phyloP scores from a whole-genome alignment of 2,329 filamentous ascomycete genomes.

The Aspergillus fijiensis region DNA sequence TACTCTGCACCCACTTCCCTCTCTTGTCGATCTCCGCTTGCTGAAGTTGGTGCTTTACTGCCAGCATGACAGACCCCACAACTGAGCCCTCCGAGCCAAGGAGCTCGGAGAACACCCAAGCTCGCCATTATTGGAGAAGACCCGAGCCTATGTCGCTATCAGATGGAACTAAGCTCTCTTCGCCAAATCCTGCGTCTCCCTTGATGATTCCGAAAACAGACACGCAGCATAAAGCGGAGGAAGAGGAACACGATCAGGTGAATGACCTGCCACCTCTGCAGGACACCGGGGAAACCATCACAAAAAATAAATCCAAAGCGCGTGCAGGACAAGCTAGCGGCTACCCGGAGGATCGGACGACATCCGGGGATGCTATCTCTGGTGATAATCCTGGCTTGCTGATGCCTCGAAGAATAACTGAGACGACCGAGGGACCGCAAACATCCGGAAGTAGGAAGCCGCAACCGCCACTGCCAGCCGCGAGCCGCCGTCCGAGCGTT shows the following conservation, averaged over 20 bases:
- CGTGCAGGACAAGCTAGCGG: constrained; percentile 8
- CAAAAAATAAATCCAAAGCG: constrained; percentile 11
- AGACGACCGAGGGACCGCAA: constrained; percentile 24
- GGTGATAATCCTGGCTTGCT: constrained; percentile 24
- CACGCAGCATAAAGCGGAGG: constrained; percentile 16
- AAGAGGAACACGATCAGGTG: constrained; percentile 14
- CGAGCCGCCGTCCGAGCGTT: constrained; percentile 63
- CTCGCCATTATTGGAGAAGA: constrained; percentile 21
- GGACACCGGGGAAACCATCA: constrained; percentile 9
- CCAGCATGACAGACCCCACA: constrained; percentile 27
- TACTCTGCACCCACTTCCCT: not conserved
- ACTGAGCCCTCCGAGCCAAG: constrained; percentile 20
- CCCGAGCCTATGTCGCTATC: constrained; percentile 22
- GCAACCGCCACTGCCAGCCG: constrained; percentile 36
- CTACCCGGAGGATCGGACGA: constrained; percentile 11
- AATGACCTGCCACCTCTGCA: constrained; percentile 2
- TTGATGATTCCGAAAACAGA: constrained; percentile 18
- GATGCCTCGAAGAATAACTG: constrained; percentile 27
- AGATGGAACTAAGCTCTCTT: constrained; percentile 25
- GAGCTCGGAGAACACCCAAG: constrained; percentile 18
- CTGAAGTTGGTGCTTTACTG: not conserved
- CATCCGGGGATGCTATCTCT: constrained; percentile 15
- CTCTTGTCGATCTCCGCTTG: not conserved
- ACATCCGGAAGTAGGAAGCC: constrained; percentile 23
- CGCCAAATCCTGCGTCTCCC: constrained; percentile 32